Percentiles rank a stretch among this genome's conserved stretches.
Conservation (phyloP, 805 yeast species). For the Saturnispora saitoi region DNA sequence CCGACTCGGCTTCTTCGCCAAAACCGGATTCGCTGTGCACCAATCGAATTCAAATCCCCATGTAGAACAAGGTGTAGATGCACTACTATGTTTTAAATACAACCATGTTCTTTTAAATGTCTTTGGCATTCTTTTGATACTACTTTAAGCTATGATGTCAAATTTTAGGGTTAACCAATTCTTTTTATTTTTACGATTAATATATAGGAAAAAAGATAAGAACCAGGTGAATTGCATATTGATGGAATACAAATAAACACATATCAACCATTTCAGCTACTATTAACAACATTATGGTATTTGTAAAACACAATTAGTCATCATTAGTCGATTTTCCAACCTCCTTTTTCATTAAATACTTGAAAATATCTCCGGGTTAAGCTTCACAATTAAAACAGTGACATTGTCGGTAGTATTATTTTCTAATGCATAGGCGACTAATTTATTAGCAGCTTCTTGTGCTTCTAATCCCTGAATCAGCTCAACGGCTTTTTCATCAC, state of each 20-base stretch:
- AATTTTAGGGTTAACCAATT: no score
- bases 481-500: conserved; percentile 78
- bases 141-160: no score
- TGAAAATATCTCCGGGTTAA: conserved; percentile 29
- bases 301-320: no score
- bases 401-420: conserved; percentile 82
- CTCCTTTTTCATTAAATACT: neutral
- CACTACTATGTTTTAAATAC: neutral
- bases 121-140: neutral
- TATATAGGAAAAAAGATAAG: no score
- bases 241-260: no score
- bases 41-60: conserved; percentile 1
- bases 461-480: conserved; percentile 47
- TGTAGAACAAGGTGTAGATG: neutral
- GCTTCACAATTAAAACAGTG: conserved; percentile 80
- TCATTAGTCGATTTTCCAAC: no score
- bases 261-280: no score
- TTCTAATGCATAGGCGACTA: conserved; percentile 68
- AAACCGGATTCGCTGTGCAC: conserved; percentile 3
- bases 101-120: no score
- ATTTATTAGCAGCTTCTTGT: conserved; percentile 52
- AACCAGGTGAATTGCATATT: no score
- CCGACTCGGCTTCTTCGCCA: neutral
- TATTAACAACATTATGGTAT: no score
- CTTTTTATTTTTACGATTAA: no score